A percentile compares a stretch with the other conserved stretches of the same genome.
phyloP scores from a whole-genome alignment of 1,284 basidiomycete genomes.

The Volvariella volvacea region DNA sequence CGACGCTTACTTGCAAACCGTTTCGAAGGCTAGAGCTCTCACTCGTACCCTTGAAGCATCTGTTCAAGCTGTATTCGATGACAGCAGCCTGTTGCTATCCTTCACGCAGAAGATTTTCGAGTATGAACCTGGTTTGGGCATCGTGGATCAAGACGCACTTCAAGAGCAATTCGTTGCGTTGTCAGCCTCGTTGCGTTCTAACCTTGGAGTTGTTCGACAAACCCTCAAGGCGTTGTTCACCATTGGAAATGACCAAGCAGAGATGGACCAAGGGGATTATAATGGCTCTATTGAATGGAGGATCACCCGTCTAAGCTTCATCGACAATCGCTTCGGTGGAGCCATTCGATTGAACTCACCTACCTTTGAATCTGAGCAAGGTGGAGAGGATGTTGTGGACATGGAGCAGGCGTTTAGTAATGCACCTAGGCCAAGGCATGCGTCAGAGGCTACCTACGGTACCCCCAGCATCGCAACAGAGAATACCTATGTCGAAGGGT shows the following conservation, averaged over 20 bases:
- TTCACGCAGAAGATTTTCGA: conserved; percentile 46
- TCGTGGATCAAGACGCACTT: conserved; percentile 28
- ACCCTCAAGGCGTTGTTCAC: conserved; percentile 54
- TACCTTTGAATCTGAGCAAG: conserved; percentile 18
- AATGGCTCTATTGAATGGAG: conserved; percentile 68
- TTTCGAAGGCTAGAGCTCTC: conserved; percentile 58
- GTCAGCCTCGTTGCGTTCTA: conserved; percentile 42
- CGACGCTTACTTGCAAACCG: conserved; percentile 51
- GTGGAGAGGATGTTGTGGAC: conserved; percentile 55
- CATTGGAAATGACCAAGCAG: conserved; percentile 64
- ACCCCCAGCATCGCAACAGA: too few species aligned
- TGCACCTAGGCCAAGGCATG: conserved; percentile 15
- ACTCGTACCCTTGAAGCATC: conserved; percentile 62
- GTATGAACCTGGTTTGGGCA: conserved; percentile 24
- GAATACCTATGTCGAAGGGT: too few species aligned
- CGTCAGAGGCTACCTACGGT: conserved; percentile 8
- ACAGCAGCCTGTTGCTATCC: conserved; percentile 51
- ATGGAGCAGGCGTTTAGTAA: conserved; percentile 47
- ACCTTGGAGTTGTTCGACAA: conserved; percentile 48
- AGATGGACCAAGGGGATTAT: conserved; percentile 61
- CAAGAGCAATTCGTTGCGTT: conserved; percentile 44
- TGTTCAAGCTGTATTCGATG: conserved; percentile 68
- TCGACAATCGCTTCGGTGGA: conserved; percentile 40
- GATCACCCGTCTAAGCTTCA: conserved; percentile 58
- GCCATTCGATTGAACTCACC: conserved; percentile 26